phyloP scores from a whole-genome alignment of 176 grass and related monocot species.

The Musa troglodytarum region DNA sequence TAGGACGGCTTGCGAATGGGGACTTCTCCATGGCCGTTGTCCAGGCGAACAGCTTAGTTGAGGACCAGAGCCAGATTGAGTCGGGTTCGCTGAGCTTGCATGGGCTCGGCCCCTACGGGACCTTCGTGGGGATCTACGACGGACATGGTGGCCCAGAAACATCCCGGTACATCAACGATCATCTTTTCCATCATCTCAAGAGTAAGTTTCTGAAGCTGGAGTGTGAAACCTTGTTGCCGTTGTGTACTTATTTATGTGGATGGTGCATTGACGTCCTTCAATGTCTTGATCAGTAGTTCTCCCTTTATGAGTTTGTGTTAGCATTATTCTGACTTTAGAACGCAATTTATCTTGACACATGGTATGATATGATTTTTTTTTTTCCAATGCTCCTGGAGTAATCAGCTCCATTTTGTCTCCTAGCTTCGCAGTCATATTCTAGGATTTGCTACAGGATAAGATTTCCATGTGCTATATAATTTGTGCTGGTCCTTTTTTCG shows the following conservation, averaged over 20 bases:
- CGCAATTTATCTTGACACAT: too few species aligned
- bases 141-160: conserved; percentile 4
- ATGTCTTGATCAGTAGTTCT: neutral
- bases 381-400: too few species aligned
- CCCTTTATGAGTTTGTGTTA: neutral
- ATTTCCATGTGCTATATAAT: neutral
- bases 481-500: neutral
- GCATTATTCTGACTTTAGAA: too few species aligned
- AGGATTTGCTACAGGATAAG: too few species aligned
- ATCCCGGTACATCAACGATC: conserved; percentile 3
- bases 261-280: neutral
- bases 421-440: neutral
- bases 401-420: neutral
- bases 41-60: neutral
- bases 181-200: conserved; percentile 10
- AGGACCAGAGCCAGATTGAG: conserved; percentile 2
- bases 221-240: neutral
- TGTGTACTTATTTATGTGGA: neutral
- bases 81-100: conserved; percentile 1
- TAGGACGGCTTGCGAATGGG: neutral
- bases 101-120: neutral
- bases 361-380: too few species aligned
- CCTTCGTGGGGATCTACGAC: conserved; percentile 6
- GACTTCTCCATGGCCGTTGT: conserved; percentile 1
- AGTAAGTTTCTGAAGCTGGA: neutral